A percentile compares a stretch with the other conserved stretches of the same genome.
Conservation (phyloP, 2,329 filamentous ascomycete species). For the Trichoderma gracile region DNA sequence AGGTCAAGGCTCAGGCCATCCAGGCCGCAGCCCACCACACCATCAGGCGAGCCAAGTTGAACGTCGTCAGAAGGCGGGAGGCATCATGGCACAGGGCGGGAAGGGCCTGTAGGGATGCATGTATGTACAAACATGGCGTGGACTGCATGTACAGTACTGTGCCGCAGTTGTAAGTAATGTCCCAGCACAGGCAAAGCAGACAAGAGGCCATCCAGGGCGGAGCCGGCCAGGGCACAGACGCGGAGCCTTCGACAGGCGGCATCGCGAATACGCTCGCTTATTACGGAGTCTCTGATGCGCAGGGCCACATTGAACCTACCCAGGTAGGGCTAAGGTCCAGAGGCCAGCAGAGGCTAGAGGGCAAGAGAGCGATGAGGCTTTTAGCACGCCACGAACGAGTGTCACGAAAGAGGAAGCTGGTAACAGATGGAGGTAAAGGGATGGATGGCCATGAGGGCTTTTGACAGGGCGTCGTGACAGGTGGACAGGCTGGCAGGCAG, state of each 20-base stretch:
- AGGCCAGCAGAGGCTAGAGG: background rate
- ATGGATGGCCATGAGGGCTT: slow-evolving; percentile 3
- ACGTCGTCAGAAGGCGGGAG: slow-evolving; percentile 17
- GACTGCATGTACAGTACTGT: too few species aligned
- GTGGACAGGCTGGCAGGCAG: background rate
- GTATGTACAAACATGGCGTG: too few species aligned
- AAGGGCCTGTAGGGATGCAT: background rate
- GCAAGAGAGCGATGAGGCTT: slow-evolving; percentile 18
- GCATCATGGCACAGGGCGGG: slow-evolving; percentile 4
- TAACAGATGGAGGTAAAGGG: background rate
- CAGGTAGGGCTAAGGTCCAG: slow-evolving; percentile 9
- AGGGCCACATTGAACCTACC: slow-evolving; percentile 7
- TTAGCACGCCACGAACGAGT: slow-evolving; percentile 16
- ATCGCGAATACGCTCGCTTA: slow-evolving; percentile 11
- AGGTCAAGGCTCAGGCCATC: slow-evolving; percentile 24
- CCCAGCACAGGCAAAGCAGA: background rate
- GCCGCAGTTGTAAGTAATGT: too few species aligned
- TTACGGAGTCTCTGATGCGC: background rate
- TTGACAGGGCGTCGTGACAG: background rate
- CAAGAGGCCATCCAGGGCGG: background rate
- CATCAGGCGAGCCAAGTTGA: slow-evolving; percentile 22
- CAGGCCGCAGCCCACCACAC: slow-evolving; percentile 18
- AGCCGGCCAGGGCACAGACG: background rate
- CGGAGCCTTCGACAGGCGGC: background rate
- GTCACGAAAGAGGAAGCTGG: slow-evolving; percentile 23